Percentiles rank a stretch among this genome's conserved stretches.
phyloP scores from a whole-genome alignment of 805 yeast species.

The Lipomyces sp. region DNA sequence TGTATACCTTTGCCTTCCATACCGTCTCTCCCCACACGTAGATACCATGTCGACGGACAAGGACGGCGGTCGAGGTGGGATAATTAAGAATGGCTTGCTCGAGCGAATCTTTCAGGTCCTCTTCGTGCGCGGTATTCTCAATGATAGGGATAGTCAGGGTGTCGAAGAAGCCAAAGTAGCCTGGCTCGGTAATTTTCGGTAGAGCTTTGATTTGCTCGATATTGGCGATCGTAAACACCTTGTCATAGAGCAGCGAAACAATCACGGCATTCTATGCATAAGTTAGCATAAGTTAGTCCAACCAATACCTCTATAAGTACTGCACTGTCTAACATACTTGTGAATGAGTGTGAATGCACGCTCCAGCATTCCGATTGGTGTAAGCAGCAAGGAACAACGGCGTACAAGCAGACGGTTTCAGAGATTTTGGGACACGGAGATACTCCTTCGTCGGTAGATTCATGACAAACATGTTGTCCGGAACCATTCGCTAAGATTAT shows the following conservation, averaged over 20 bases:
- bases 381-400: slow-evolving; percentile 82
- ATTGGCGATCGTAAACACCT: slow-evolving; percentile 74
- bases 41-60: slow-evolving; percentile 91
- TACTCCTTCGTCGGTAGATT: slow-evolving; percentile 59
- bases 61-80: slow-evolving; percentile 81
- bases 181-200: slow-evolving; percentile 69
- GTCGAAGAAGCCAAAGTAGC: slow-evolving; percentile 73
- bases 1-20: slow-evolving; percentile 90
- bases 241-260: slow-evolving; percentile 69
- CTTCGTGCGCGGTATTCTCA: slow-evolving; percentile 88
- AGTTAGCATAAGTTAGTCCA: background rate
- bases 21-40: slow-evolving; percentile 95
- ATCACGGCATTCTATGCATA: slow-evolving; percentile 68
- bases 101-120: slow-evolving; percentile 71
- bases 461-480: slow-evolving; percentile 80
- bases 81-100: slow-evolving; percentile 66
- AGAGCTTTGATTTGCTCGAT: slow-evolving; percentile 90
- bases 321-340: slow-evolving; percentile 48
- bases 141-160: slow-evolving; percentile 85
- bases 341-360: slow-evolving; percentile 94
- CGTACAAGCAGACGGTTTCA: slow-evolving; percentile 92
- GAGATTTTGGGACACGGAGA: slow-evolving; percentile 62
- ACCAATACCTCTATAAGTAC: background rate
- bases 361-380: slow-evolving; percentile 74
- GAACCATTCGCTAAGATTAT: slow-evolving; percentile 59